Base-by-base conservation (phyloP, 768 basidiomycete species). In the Mycena amicta region DNA sequence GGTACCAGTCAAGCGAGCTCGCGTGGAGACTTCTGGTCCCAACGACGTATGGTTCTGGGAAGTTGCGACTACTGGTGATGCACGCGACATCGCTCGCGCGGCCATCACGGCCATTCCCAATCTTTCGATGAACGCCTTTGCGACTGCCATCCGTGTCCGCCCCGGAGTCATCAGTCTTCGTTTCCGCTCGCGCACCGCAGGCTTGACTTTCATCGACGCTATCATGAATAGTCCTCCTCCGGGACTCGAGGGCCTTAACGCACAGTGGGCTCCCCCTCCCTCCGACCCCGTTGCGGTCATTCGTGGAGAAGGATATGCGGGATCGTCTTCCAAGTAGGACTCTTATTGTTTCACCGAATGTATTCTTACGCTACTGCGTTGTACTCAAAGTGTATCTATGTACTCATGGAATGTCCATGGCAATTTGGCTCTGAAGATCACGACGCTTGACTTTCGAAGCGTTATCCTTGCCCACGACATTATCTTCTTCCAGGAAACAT, bases 371-470 rank as follows among this genome's bases (percentile, higher is more conserved):
- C 23, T 16, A 50, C 27, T 18, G 30, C 37, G 11, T 40, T 53
- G 37, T 22, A 8, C n/a, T 25, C 20, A 25, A 41, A 41, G 40
- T 53, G 33, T 29, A 18, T 39, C 28, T 57, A 25, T 43, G 56
- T 28, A 53, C 52, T n/a, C 28, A 5, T 51, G 50, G 59, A 60
- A 60, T 51, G 40, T 60, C 23, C 20, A 55, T 27, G 59, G 59
- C 18, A 53, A 46, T 8, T 39, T 60, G 2, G 59, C 53, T 20
- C 33, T 55, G 27, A 60, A 60, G 25, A 50, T 60, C 3, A 37
- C 47, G 6, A 31, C 53, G 16, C 28, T 33, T 3, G 5, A 50
- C 1, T 28, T 60, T 20, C 26, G 47, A 6, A 8, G 11, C 1
- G 33, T 60, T 8, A 60, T 60, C 1, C n/a, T 39, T 1, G 31